Base-by-base conservation (phyloP, 2,329 filamentous ascomycete species). In the Exophiala sideris region DNA sequence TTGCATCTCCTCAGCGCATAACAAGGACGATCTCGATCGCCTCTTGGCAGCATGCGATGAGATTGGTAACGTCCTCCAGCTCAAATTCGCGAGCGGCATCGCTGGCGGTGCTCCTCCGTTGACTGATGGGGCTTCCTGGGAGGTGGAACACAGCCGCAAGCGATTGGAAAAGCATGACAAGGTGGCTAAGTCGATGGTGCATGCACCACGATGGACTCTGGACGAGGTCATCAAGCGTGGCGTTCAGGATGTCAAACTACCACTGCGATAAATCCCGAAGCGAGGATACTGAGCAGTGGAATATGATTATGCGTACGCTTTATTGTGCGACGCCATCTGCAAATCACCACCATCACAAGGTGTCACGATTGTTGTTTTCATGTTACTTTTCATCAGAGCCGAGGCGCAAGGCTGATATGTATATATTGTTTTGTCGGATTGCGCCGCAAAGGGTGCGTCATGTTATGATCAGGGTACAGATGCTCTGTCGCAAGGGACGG, bases 61-160 rank as follows among this genome's bases (percentile, higher is more conserved):
- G 71, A 85, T 96, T 52, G 91, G 92, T 53, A 89, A 96, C 62
- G 82, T 95, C 18, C 76, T 99, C 52, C 91, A 97, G 73, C 80
- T 99, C 68, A 97, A 96, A 76, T 96, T 95, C 75, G 95, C 91
- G n/a, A 95, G 89, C 11, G 94, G 94, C 62, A 84, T 96, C 65
- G 92, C 94, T 10, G 94, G 94, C 61, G 94, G 94, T 53, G 83
- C 88, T 35, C 82, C 89, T 46, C 86, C 88, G 7, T 78, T 92
- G 2, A 85, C 86, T 3, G 86, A 88, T 34, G 87, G 84, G 12
- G 78, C 89, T 36, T 80, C 82, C 0, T 79, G 84, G 8, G 84
- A 92, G 67, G 84, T 86, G 69, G 88, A 95, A 71, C 76, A 80
- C 58, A 83, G 88, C 65, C 84, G 84, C 79, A 75, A 74, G 50